Percentiles rank a stretch among this genome's conserved stretches.
These are phyloP conservation scores for Trypanosoma brucei DNA, from an alignment of 208 protist genomes.

Conservation along the genomic window DNA sequence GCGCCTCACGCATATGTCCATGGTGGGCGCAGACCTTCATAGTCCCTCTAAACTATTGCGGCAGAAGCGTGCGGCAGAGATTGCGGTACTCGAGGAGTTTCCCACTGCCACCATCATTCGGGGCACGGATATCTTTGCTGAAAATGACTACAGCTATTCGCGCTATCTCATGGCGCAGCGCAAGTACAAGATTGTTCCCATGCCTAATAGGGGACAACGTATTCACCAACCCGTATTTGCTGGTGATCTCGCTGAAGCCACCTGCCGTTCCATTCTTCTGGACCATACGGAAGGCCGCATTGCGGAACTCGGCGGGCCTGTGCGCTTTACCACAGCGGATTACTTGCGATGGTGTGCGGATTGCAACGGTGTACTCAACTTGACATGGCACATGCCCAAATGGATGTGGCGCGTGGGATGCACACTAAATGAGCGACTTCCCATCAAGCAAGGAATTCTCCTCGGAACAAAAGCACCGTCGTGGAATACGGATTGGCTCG, in stretches of 20 bases:
- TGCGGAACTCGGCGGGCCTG: slow-evolving; percentile 84
- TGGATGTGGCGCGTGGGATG: slow-evolving; percentile 65
- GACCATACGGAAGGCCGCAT: slow-evolving; percentile 90
- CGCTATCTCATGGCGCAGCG: slow-evolving; percentile 88
- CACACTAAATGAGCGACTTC: slow-evolving; percentile 72
- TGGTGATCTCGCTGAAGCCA: slow-evolving; percentile 81
- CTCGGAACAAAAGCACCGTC: slow-evolving; percentile 68
- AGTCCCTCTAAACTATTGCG: slow-evolving; percentile 82
- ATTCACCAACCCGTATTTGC: slow-evolving; percentile 90
- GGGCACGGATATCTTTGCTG: slow-evolving; percentile 79
- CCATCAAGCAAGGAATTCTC: slow-evolving; percentile 62
- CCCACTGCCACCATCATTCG: slow-evolving; percentile 89
- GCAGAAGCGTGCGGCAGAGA: slow-evolving; percentile 80
- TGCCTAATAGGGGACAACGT: slow-evolving; percentile 76
- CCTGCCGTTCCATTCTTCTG: slow-evolving; percentile 72
- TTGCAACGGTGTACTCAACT: slow-evolving; percentile 72
- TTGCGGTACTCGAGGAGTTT: slow-evolving; percentile 88
- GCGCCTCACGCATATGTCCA: slow-evolving; percentile 84
- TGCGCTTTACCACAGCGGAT: slow-evolving; percentile 88
- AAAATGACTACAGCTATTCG: slow-evolving; percentile 86
- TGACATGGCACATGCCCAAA: slow-evolving; percentile 64
- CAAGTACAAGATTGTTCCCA: slow-evolving; percentile 77
- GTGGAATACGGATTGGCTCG: slow-evolving; percentile 88
- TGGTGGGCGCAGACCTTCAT: slow-evolving; percentile 85
- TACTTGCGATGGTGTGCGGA: slow-evolving; percentile 83